These are phyloP conservation scores for Arctium minus DNA, from an alignment of 129 eudicot species.

Conservation along the genomic window DNA sequence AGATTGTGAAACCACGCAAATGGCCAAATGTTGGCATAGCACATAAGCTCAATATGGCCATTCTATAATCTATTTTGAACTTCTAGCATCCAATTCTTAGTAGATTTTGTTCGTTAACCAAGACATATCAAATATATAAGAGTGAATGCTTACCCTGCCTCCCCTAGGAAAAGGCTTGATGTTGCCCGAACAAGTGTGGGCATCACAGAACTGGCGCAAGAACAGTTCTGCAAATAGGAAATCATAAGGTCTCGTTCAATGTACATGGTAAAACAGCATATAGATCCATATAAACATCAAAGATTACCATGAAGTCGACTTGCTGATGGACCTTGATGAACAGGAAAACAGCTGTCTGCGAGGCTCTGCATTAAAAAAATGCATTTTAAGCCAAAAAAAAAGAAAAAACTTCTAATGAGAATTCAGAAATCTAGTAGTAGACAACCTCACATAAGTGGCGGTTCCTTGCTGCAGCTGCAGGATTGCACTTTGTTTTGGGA, in stretches of 20 bases:
- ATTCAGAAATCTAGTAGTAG: slow-evolving; percentile 13
- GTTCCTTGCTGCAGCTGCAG: slow-evolving; percentile 87
- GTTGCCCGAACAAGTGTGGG: slow-evolving; percentile 70
- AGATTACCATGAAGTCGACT: slow-evolving; percentile 78
- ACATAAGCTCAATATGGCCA: neutral
- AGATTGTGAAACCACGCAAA: neutral
- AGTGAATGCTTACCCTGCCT: slow-evolving; percentile 62
- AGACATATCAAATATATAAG: neutral
- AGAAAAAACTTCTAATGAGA: neutral
- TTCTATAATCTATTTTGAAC: neutral
- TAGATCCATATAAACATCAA: slow-evolving; percentile 1
- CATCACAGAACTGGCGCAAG: slow-evolving; percentile 83
- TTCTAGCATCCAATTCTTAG: neutral
- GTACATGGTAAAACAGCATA: slow-evolving; percentile 24
- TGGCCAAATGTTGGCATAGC: neutral
- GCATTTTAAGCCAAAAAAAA: slow-evolving; percentile 8
- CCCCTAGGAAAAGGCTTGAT: slow-evolving; percentile 79
- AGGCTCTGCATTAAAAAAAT: slow-evolving; percentile 54
- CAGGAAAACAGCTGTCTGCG: slow-evolving; percentile 83
- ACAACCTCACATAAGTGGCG: slow-evolving; percentile 91
- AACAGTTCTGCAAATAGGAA: slow-evolving; percentile 54
- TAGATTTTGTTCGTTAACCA: slow-evolving; percentile 1
- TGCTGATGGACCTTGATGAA: slow-evolving; percentile 75
- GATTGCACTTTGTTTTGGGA: slow-evolving; percentile 79
- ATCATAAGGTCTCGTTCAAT: slow-evolving; percentile 11